Conservation (phyloP, 768 basidiomycete genomes). For the Roridomyces roridus region DNA sequence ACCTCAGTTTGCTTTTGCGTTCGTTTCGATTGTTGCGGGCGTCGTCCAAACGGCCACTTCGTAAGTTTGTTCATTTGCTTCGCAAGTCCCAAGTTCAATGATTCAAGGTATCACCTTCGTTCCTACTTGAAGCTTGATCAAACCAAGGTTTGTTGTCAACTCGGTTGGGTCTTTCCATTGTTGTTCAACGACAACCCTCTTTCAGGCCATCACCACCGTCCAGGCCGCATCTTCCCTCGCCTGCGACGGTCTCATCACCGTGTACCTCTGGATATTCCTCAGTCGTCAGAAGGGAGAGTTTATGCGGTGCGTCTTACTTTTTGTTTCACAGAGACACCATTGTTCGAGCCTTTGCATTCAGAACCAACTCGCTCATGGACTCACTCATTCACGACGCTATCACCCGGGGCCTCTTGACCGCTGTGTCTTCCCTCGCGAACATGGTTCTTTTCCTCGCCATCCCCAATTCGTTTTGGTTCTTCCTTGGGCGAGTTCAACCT, state of each 20-base stretch:
- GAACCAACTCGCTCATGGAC: constrained; percentile 20
- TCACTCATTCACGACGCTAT: constrained; percentile 19
- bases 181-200: not conserved
- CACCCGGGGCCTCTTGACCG: constrained; percentile 17
- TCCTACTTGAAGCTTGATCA: constrained; percentile 10
- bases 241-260: constrained; percentile 17
- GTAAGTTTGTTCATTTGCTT: not conserved
- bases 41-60: constrained; percentile 10
- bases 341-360: not conserved
- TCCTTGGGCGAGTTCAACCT: not conserved
- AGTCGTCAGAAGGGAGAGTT: constrained; percentile 14
- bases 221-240: constrained; percentile 14
- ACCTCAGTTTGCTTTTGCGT: no score
- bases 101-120: constrained; percentile 4
- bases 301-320: not conserved
- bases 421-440: constrained; percentile 11
- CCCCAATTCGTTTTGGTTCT: constrained; percentile 23
- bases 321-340: not conserved
- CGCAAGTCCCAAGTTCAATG: not conserved
- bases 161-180: no score
- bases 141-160: constrained; percentile 6
- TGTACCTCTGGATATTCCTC: constrained; percentile 18
- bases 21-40: no score
- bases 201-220: constrained; percentile 12
- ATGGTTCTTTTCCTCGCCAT: constrained; percentile 19